These are phyloP conservation scores for Sclerotinia spermophila DNA, from an alignment of 2,329 filamentous ascomycete genomes.

Conservation along the genomic window DNA sequence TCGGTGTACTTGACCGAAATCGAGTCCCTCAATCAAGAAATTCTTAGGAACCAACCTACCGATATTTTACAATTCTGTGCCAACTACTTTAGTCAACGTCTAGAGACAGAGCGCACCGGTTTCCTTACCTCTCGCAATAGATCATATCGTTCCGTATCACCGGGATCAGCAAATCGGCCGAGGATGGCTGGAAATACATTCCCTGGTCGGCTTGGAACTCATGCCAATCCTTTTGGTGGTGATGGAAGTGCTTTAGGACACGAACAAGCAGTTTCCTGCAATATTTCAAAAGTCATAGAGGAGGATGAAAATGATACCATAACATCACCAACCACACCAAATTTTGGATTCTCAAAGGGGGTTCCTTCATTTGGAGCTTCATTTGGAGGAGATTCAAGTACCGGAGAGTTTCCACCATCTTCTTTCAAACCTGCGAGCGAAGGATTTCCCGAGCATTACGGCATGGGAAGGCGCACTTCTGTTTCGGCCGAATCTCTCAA, in stretches of 20 bases:
- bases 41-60: slow-evolving; percentile 54
- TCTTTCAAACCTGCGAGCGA: slow-evolving; percentile 46
- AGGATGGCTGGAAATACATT: slow-evolving; percentile 73
- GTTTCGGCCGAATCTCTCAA: slow-evolving; percentile 96
- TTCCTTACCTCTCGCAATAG: slow-evolving; percentile 43
- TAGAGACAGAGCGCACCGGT: slow-evolving; percentile 61
- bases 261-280: slow-evolving; percentile 47
- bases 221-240: slow-evolving; percentile 70
- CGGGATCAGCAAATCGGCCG: slow-evolving; percentile 35
- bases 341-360: slow-evolving; percentile 47
- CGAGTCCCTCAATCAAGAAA: slow-evolving; percentile 58
- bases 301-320: slow-evolving; percentile 72
- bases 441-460: slow-evolving; percentile 87
- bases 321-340: slow-evolving; percentile 67
- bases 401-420: slow-evolving; percentile 45
- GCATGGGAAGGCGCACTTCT: slow-evolving; percentile 87
- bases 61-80: slow-evolving; percentile 69
- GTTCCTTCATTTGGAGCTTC: slow-evolving; percentile 36
- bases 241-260: slow-evolving; percentile 36
- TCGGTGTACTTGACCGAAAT: slow-evolving; percentile 59
- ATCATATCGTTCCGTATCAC: slow-evolving; percentile 34
- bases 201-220: slow-evolving; percentile 65
- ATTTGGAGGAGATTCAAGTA: slow-evolving; percentile 47
- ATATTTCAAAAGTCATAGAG: slow-evolving; percentile 47
- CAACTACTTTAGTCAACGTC: slow-evolving; percentile 63